Conservation (phyloP, 2,329 filamentous ascomycete species). For the Calonectria pteridis region DNA sequence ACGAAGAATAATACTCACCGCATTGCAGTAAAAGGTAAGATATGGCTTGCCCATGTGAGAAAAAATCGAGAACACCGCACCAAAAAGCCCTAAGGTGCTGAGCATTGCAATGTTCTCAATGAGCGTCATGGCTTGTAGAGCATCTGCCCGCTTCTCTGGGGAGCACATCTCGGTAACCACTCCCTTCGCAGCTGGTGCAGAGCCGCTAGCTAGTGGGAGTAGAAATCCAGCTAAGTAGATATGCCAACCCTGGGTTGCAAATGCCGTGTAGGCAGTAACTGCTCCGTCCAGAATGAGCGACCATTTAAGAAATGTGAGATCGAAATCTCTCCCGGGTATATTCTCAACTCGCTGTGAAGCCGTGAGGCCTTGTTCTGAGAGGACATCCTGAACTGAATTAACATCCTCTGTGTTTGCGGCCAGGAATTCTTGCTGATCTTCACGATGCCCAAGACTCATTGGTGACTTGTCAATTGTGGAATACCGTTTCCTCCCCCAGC, state of each 20-base stretch:
- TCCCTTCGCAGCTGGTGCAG: neutral
- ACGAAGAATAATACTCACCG: neutral
- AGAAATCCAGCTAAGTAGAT: neutral
- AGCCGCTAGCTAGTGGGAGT: neutral
- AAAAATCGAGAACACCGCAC: neutral
- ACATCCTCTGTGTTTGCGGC: neutral
- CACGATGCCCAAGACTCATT: neutral
- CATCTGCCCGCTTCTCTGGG: neutral
- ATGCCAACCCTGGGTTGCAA: neutral
- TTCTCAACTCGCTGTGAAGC: neutral
- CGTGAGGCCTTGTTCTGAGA: neutral
- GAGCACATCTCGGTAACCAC: neutral
- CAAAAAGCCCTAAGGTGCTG: neutral
- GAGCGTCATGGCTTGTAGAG: neutral
- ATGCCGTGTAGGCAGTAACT: neutral
- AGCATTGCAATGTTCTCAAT: neutral
- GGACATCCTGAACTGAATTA: neutral
- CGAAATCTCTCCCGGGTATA: neutral
- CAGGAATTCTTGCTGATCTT: neutral
- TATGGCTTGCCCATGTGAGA: neutral
- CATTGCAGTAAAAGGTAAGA: neutral
- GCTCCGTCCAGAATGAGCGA: neutral
- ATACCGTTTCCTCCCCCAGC: neutral
- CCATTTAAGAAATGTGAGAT: neutral
- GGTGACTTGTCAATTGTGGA: neutral